Percentiles rank a stretch among this genome's conserved stretches.
Conservation (phyloP, 345 rosid genomes). For the Linum usitatissimum region DNA sequence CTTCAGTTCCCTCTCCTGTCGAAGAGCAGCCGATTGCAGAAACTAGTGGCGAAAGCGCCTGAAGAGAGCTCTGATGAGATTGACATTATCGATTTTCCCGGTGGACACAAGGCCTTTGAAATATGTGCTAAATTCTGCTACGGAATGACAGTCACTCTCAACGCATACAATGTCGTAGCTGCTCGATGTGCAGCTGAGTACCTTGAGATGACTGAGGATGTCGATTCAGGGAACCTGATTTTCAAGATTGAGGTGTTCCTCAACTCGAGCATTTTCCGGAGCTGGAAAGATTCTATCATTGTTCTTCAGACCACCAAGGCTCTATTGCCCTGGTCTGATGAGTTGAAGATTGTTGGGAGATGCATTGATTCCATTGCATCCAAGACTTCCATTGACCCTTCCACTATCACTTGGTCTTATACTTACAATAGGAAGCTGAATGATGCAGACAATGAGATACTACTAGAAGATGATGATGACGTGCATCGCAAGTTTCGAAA, state of each 20-base stretch:
- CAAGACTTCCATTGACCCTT: constrained; percentile 62
- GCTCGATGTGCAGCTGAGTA: constrained; percentile 86
- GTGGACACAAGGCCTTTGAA: constrained; percentile 83
- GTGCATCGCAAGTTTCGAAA: constrained; percentile 19
- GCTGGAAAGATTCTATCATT: constrained; percentile 94
- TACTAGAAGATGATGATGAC: constrained; percentile 26
- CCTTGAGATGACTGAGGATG: constrained; percentile 85
- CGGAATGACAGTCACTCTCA: constrained; percentile 76
- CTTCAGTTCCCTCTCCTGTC: constrained; percentile 86
- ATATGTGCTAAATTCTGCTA: constrained; percentile 95
- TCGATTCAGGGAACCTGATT: constrained; percentile 67
- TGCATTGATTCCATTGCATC: constrained; percentile 82
- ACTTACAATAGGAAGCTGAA: constrained; percentile 65
- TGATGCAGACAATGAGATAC: constrained; percentile 31
- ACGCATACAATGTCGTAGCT: constrained; percentile 75
- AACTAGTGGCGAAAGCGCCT: constrained; percentile 35
- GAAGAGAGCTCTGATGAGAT: constrained; percentile 56
- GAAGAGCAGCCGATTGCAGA: constrained; percentile 64
- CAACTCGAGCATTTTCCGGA: constrained; percentile 66
- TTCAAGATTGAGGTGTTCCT: constrained; percentile 81
- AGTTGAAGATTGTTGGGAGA: constrained; percentile 70
- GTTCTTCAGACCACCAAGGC: constrained; percentile 78
- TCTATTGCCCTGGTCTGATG: constrained; percentile 82
- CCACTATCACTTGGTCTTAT: constrained; percentile 76
- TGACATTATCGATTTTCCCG: constrained; percentile 55